Evolutionary conservation across 768 basidiomycete species (phyloP).

Genomic region (Kwoniella bestiolae): DNA sequence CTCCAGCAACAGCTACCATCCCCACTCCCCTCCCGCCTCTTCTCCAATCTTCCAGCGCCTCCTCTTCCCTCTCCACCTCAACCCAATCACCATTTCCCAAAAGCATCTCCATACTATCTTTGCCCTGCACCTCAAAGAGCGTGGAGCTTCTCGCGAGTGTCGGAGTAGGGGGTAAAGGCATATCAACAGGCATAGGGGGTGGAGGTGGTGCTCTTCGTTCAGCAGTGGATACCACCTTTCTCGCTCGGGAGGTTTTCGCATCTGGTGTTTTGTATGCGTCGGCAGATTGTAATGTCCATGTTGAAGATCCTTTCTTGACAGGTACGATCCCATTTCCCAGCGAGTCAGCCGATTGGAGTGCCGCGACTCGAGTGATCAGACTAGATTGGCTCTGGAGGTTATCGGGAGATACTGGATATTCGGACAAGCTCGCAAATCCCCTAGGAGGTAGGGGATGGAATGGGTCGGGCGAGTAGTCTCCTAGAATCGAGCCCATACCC

Average conservation of each 20-base stretch:
- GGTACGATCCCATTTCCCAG: slow-evolving; percentile 21
- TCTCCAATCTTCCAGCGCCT: slow-evolving; percentile 42
- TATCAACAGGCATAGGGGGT: slow-evolving; percentile 41
- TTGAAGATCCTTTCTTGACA: slow-evolving; percentile 21
- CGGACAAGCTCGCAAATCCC: slow-evolving; percentile 41
- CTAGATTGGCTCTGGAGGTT: slow-evolving; percentile 28
- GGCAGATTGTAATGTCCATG: slow-evolving; percentile 38
- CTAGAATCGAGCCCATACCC: slow-evolving; percentile 36
- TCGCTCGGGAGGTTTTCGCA: background rate
- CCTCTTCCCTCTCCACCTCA: slow-evolving; percentile 31
- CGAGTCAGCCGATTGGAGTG: slow-evolving; percentile 5
- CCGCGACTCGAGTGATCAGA: slow-evolving; percentile 18
- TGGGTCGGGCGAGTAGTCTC: slow-evolving; percentile 45
- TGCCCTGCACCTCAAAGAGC: slow-evolving; percentile 23
- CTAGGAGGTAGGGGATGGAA: slow-evolving; percentile 40
- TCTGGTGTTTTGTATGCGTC: slow-evolving; percentile 20
- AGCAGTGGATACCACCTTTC: background rate
- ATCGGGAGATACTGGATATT: slow-evolving; percentile 37
- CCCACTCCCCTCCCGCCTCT: slow-evolving; percentile 36
- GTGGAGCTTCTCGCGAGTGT: slow-evolving; percentile 31
- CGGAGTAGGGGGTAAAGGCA: slow-evolving; percentile 51
- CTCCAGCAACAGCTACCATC: slow-evolving; percentile 21
- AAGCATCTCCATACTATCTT: slow-evolving; percentile 43
- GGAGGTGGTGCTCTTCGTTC: slow-evolving; percentile 43
- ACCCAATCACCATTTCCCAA: slow-evolving; percentile 45